Percentiles rank a stretch among this genome's conserved stretches.
Evolutionary conservation across 2,329 filamentous ascomycete genomes (phyloP).

Genomic region (Fusarium tupiense): DNA sequence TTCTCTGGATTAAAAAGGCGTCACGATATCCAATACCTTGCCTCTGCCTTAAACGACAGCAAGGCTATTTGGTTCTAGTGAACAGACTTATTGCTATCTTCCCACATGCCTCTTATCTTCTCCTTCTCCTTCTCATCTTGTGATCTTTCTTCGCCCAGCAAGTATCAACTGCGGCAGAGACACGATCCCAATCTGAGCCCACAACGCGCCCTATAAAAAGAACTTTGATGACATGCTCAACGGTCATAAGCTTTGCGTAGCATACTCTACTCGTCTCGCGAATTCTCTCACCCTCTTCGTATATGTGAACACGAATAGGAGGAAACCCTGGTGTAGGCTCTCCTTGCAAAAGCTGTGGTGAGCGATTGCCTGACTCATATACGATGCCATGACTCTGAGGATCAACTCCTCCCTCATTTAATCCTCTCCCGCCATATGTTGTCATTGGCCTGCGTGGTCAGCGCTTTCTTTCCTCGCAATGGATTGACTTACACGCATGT

Average conservation of each 20-base stretch:
- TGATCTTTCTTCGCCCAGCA: fast-evolving
- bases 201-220: background rate
- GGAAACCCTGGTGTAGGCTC: fast-evolving
- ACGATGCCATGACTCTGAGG: background rate
- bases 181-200: fast-evolving
- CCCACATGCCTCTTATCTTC: too few relatives aligned
- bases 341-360: background rate
- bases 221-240: fast-evolving
- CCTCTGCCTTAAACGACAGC: too few relatives aligned
- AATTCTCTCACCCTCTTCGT: fast-evolving
- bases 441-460: fast-evolving
- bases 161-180: fast-evolving
- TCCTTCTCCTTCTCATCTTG: background rate
- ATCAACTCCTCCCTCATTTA: background rate
- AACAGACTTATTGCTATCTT: too few relatives aligned
- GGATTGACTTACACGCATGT: background rate
- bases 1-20: too few relatives aligned
- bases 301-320: background rate
- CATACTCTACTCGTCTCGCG: fast-evolving
- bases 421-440: fast-evolving
- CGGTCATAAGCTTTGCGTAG: background rate
- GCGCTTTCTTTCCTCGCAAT: fast-evolving
- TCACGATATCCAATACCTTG: too few relatives aligned
- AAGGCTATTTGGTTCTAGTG: too few relatives aligned
- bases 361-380: fast-evolving